Evolutionary conservation across 2,329 filamentous ascomycete genomes (phyloP).

Genomic region (Coniella vitis): DNA sequence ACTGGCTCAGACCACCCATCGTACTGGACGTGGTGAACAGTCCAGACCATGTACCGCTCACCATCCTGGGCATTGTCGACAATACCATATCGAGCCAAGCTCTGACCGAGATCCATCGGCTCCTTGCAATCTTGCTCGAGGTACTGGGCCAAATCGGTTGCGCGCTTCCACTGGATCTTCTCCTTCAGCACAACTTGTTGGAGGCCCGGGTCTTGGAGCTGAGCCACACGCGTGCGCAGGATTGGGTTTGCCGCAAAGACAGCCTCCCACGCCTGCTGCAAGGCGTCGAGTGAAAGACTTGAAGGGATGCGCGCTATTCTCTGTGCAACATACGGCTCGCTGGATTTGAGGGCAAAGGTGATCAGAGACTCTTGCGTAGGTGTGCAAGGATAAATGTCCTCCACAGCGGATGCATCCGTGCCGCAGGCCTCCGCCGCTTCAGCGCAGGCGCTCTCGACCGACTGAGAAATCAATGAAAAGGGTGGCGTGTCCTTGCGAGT

Average conservation of each 20-base stretch:
- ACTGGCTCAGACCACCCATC: slow-evolving; percentile 28
- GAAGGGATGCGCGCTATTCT: slow-evolving; percentile 19
- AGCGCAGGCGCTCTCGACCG: slow-evolving; percentile 14
- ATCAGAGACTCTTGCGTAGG: slow-evolving; percentile 32
- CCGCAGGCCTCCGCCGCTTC: slow-evolving; percentile 21
- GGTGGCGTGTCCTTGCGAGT: slow-evolving; percentile 19
- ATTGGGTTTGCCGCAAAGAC: slow-evolving; percentile 24
- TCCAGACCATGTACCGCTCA: slow-evolving; percentile 28
- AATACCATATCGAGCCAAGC: slow-evolving; percentile 31
- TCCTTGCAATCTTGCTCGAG: slow-evolving; percentile 21
- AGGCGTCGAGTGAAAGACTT: slow-evolving; percentile 18
- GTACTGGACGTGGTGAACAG: slow-evolving; percentile 32
- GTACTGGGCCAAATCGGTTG: slow-evolving; percentile 20
- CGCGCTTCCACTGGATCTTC: slow-evolving; percentile 24
- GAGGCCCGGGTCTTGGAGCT: slow-evolving; percentile 27
- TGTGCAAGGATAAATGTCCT: slow-evolving; percentile 33
- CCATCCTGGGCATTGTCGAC: slow-evolving; percentile 17
- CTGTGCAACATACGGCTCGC: slow-evolving; percentile 30
- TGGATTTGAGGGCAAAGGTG: slow-evolving; percentile 25
- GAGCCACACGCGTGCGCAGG: slow-evolving; percentile 27
- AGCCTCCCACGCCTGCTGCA: slow-evolving; percentile 24
- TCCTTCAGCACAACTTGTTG: slow-evolving; percentile 30
- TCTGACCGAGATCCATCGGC: slow-evolving; percentile 24
- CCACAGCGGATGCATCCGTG: slow-evolving; percentile 18
- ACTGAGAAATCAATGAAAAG: slow-evolving; percentile 21